phyloP scores from a whole-genome alignment of 78 protist species.

The Speleostelium caveatum region DNA sequence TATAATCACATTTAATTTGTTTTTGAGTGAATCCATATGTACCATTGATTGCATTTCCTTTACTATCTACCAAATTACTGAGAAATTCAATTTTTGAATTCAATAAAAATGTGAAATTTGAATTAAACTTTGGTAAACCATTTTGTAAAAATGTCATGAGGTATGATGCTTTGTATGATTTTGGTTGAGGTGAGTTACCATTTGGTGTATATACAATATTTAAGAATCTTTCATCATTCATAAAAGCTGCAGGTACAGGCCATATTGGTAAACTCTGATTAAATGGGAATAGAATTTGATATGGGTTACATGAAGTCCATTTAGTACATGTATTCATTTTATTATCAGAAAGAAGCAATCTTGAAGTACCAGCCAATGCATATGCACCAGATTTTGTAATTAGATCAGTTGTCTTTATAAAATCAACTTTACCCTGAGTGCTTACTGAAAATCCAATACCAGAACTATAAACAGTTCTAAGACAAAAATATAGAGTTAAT shows the following conservation, averaged over 20 bases:
- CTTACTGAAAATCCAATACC: slow-evolving; percentile 27
- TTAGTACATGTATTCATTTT: neutral
- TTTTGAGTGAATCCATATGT: neutral
- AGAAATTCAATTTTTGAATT: slow-evolving; percentile 11
- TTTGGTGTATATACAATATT: neutral
- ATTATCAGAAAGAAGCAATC: slow-evolving; percentile 30
- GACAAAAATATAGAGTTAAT: slow-evolving; percentile 33
- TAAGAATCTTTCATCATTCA: neutral
- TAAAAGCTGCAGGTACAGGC: slow-evolving; percentile 37
- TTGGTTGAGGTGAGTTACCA: neutral
- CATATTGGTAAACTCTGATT: slow-evolving; percentile 28
- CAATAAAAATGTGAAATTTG: neutral
- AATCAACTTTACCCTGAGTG: neutral
- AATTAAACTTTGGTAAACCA: no score
- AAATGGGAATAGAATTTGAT: slow-evolving; percentile 12
- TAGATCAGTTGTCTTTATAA: neutral
- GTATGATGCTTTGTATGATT: slow-evolving; percentile 25
- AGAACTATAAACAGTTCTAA: slow-evolving; percentile 38
- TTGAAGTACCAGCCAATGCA: slow-evolving; percentile 9
- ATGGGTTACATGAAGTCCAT: slow-evolving; percentile 17
- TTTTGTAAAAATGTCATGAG: no score
- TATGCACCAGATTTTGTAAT: slow-evolving; percentile 35
- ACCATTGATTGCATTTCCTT: slow-evolving; percentile 15
- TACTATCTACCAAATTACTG: neutral
- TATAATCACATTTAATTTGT: slow-evolving; percentile 8